Percentiles rank a stretch among this genome's conserved stretches.
Evolutionary conservation across 805 yeast genomes (phyloP).

Genomic region (Peterozyma toletana): DNA sequence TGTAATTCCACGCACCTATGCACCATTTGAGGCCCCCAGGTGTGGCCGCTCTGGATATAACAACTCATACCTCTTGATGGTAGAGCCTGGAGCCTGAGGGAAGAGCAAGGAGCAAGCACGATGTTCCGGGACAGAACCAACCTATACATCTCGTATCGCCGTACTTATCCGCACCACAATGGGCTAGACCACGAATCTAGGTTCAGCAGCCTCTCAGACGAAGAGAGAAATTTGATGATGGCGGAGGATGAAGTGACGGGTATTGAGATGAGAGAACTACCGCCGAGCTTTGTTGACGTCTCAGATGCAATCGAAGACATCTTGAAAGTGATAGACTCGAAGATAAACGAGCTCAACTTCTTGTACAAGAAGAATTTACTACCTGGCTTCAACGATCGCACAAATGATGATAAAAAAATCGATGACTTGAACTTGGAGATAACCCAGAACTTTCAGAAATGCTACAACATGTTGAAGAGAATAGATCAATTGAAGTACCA

Average conservation of each 20-base stretch:
- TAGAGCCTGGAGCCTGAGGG: too few relatives aligned
- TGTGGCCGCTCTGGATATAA: too few relatives aligned
- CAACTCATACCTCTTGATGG: too few relatives aligned
- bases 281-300: conserved; percentile 75
- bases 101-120: conserved; percentile 10
- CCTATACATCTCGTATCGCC: conserved; percentile 77
- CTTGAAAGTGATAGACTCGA: conserved; percentile 41
- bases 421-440: conserved; percentile 71
- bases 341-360: conserved; percentile 54
- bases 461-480: conserved; percentile 70
- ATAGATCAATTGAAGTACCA: conserved; percentile 39
- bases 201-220: conserved; percentile 37
- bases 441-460: conserved; percentile 69
- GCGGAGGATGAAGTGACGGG: conserved; percentile 19
- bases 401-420: conserved; percentile 66
- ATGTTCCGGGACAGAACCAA: conserved; percentile 97
- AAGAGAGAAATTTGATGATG: conserved; percentile 28
- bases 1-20: too few relatives aligned
- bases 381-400: conserved; percentile 83
- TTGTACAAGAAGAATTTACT: conserved; percentile 76
- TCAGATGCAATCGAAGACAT: conserved; percentile 64
- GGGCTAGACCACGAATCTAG: conserved; percentile 11
- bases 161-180: conserved; percentile 74
- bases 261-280: conserved; percentile 58
- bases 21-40: too few relatives aligned